Evolutionary conservation across 2,329 filamentous ascomycete species (phyloP).

Genomic region (Paecilomyces fulvus): DNA sequence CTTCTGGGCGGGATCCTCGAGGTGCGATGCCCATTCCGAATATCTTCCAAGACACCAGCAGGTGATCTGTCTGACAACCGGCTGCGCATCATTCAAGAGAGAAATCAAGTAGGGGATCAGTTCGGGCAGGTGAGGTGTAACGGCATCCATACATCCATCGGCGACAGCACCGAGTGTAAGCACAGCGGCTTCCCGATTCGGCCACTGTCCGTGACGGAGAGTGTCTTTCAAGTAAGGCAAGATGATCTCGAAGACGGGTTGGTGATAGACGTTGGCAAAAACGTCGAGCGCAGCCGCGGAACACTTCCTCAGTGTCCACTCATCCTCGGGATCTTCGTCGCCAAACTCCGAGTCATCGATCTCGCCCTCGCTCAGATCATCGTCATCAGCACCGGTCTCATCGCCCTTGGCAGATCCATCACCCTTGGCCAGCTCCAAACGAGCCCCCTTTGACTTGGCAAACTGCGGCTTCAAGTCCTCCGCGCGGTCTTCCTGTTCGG

Average conservation of each 20-base stretch:
- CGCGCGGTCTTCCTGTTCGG: slow-evolving; percentile 78
- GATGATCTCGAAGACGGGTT: slow-evolving; percentile 81
- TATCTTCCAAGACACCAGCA: slow-evolving; percentile 96
- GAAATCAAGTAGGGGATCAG: slow-evolving; percentile 84
- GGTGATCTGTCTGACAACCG: slow-evolving; percentile 90
- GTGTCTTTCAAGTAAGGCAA: slow-evolving; percentile 88
- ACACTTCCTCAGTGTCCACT: slow-evolving; percentile 94
- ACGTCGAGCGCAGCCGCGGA: slow-evolving; percentile 92
- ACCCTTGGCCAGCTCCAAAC: slow-evolving; percentile 47
- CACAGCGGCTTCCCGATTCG: slow-evolving; percentile 85
- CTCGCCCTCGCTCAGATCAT: slow-evolving; percentile 80
- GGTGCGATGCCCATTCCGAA: slow-evolving; percentile 78
- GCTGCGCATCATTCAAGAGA: slow-evolving; percentile 73
- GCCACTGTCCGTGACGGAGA: slow-evolving; percentile 81
- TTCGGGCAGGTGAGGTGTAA: slow-evolving; percentile 82
- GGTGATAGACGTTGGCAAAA: slow-evolving; percentile 82
- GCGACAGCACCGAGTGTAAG: slow-evolving; percentile 90
- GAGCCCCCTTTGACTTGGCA: slow-evolving; percentile 59
- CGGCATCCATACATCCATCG: slow-evolving; percentile 84
- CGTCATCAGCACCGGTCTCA: slow-evolving; percentile 48
- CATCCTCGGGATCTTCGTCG: slow-evolving; percentile 69
- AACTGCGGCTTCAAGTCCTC: slow-evolving; percentile 92
- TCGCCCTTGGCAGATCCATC: slow-evolving; percentile 32
- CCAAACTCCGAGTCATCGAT: slow-evolving; percentile 65
- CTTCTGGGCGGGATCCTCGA: slow-evolving; percentile 58